phyloP scores from a whole-genome alignment of 1,284 basidiomycete species.

The Cryptococcus sp. region DNA sequence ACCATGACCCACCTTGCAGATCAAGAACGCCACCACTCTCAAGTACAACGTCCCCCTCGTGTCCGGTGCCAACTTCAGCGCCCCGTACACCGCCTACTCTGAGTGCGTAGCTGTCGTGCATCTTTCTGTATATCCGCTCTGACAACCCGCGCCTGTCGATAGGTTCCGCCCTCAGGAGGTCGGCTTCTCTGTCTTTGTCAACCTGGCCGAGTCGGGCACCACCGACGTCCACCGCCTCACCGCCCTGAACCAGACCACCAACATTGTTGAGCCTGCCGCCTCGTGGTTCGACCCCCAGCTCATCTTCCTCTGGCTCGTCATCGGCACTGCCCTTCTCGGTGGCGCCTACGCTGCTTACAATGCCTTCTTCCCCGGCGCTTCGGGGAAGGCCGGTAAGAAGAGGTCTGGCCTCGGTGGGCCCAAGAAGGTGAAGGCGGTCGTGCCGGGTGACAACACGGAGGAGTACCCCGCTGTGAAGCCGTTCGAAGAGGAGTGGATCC shows the following conservation, averaged over 20 bases:
- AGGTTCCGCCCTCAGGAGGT: constrained; percentile 65
- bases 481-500: constrained; percentile 91
- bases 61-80: constrained; percentile 62
- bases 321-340: constrained; percentile 63
- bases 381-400: constrained; percentile 43
- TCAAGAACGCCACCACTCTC: constrained; percentile 59
- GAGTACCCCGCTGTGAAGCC: constrained; percentile 64
- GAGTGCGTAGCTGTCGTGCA: constrained; percentile 60
- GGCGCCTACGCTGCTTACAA: constrained; percentile 66
- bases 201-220: constrained; percentile 55
- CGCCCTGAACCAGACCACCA: constrained; percentile 75
- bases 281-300: constrained; percentile 77
- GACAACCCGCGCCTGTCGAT: constrained; percentile 55
- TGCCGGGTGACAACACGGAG: constrained; percentile 62
- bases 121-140: neutral
- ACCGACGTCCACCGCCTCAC: constrained; percentile 56
- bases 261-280: constrained; percentile 73
- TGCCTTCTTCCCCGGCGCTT: constrained; percentile 58
- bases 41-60: constrained; percentile 62
- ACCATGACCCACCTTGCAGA: constrained; percentile 14
- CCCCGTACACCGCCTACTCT: constrained; percentile 75
- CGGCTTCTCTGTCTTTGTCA: constrained; percentile 73
- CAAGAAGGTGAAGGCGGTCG: constrained; percentile 45
- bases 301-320: constrained; percentile 70
- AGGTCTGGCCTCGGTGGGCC: constrained; percentile 20